These are phyloP conservation scores for Penicillium olsonii DNA, from an alignment of 2,329 filamentous ascomycete species.

Conservation along the genomic window DNA sequence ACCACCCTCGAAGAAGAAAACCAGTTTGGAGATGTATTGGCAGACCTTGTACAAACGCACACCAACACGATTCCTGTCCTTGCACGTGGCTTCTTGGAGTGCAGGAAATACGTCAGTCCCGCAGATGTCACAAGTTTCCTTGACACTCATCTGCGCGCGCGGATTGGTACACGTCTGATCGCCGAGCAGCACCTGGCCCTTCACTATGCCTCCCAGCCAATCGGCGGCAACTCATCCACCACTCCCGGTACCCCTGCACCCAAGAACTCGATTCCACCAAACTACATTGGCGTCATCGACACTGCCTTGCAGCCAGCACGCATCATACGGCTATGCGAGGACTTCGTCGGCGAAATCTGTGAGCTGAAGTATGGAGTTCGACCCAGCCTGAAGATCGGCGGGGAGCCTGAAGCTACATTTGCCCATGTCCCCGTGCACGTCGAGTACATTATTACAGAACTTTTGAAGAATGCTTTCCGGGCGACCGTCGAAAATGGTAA, in stretches of 20 bases:
- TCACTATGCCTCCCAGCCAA: slow-evolving; percentile 73
- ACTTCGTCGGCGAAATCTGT: slow-evolving; percentile 92
- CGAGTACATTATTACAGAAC: slow-evolving; percentile 94
- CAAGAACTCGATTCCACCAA: slow-evolving; percentile 41
- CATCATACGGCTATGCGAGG: slow-evolving; percentile 80
- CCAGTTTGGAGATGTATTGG: slow-evolving; percentile 86
- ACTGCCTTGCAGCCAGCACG: slow-evolving; percentile 79
- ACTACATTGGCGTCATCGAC: slow-evolving; percentile 94
- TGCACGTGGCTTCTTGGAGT: slow-evolving; percentile 90
- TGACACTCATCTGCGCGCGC: slow-evolving; percentile 87
- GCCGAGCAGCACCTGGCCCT: slow-evolving; percentile 96
- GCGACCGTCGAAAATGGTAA: slow-evolving; percentile 85
- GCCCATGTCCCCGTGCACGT: slow-evolving; percentile 94
- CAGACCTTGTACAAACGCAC: slow-evolving; percentile 93
- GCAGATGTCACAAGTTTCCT: slow-evolving; percentile 85
- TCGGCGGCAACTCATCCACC: slow-evolving; percentile 57
- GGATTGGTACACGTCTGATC: slow-evolving; percentile 90
- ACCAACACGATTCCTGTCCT: slow-evolving; percentile 91
- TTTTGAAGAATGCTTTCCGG: slow-evolving; percentile 95
- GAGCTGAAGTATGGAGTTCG: slow-evolving; percentile 93
- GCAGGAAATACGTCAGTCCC: slow-evolving; percentile 81
- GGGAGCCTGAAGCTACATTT: slow-evolving; percentile 83
- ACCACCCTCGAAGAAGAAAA: slow-evolving; percentile 82
- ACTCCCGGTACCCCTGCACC: slow-evolving; percentile 9
- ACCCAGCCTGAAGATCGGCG: slow-evolving; percentile 77